Evolutionary conservation across 2,329 filamentous ascomycete genomes (phyloP).

Genomic region (Neospermospora avenae): DNA sequence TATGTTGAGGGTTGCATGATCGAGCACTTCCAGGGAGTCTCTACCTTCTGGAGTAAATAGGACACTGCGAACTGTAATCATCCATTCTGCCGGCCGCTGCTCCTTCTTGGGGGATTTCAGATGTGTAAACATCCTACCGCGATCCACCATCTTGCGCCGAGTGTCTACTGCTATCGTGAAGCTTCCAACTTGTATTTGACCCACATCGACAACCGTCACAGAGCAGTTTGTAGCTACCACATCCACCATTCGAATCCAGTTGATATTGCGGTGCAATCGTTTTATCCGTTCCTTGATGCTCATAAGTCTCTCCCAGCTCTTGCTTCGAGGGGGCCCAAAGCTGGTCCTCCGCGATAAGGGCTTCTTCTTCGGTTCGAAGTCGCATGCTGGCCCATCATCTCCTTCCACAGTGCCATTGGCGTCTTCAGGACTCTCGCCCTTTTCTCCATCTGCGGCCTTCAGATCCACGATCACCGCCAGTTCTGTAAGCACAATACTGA

Average conservation of each 20-base stretch:
- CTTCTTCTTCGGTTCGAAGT: constrained; percentile 22
- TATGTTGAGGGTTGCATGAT: constrained; percentile 83
- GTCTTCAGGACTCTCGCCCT: constrained; percentile 25
- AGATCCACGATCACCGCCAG: constrained; percentile 81
- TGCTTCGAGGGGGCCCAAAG: constrained; percentile 49
- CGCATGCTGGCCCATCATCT: constrained; percentile 21
- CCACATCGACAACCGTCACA: constrained; percentile 74
- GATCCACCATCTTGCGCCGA: constrained; percentile 83
- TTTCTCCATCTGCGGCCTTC: constrained; percentile 55
- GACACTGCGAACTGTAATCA: constrained; percentile 78
- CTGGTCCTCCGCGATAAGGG: constrained; percentile 26
- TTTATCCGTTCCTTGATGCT: constrained; percentile 83
- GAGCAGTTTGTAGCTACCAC: constrained; percentile 79
- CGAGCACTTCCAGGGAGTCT: constrained; percentile 83
- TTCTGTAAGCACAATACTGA: constrained; percentile 85
- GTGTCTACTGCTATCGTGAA: constrained; percentile 89
- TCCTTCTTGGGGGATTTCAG: constrained; percentile 60
- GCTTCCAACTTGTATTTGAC: constrained; percentile 78
- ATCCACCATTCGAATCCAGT: constrained; percentile 87
- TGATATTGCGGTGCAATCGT: constrained; percentile 77
- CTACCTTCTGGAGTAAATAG: constrained; percentile 82
- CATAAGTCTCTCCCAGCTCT: constrained; percentile 78
- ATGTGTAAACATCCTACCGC: constrained; percentile 83
- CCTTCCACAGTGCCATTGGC: constrained; percentile 29
- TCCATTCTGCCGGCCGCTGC: constrained; percentile 88